Evolutionary conservation across 2,329 filamentous ascomycete genomes (phyloP), one percentile per base, ranked within the genome.

Genomic region (Massarina eburnea): DNA sequence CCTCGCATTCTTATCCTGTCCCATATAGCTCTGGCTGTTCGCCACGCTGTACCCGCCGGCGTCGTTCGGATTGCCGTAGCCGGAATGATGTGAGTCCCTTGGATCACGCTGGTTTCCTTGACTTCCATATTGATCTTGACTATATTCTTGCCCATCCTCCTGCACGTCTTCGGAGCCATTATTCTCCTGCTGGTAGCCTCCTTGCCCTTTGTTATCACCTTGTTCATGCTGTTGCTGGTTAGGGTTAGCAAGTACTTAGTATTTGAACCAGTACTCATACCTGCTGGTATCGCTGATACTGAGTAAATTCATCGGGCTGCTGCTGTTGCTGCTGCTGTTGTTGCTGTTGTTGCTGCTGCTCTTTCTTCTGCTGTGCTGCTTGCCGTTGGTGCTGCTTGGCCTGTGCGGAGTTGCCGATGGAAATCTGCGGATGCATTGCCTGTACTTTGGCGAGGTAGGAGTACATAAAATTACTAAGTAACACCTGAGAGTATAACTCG

Each of bases 381-480:
- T 67, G 76, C 62, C 70, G 71, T 56, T 64, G 74, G 55, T 80
- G 79, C 43, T 83, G 79, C 65, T 87, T 85, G 59, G 91, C 90
- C 27, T 88, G 84, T 14, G 79, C 76, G 41, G 88, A 91, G 27
- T 88, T 82, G n/a, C 89, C 89, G 34, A 95, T 85, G 61, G 95
- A 89, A 73, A 96, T 89, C 64, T 95, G 89, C 34, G 94, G 94
- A 70, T 99, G 94, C 89, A 96, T 96, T 62, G 95, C 91, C 73
- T 99, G 94, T 36, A 99, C 94, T 71, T 97, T 99, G 51, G 94
- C 94, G 54, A 99, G 81, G 69, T 99, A 99, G 46, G 91, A 94
- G 74, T 99, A 99, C 94, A 99, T 99, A 72, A 99, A 99, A 70
- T 99, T 99, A 73, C 91, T 96, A 57, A 99, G 81, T 48, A 99